phyloP scores from a whole-genome alignment of 2,329 filamentous ascomycete species.

The Phialophora macrospora region DNA sequence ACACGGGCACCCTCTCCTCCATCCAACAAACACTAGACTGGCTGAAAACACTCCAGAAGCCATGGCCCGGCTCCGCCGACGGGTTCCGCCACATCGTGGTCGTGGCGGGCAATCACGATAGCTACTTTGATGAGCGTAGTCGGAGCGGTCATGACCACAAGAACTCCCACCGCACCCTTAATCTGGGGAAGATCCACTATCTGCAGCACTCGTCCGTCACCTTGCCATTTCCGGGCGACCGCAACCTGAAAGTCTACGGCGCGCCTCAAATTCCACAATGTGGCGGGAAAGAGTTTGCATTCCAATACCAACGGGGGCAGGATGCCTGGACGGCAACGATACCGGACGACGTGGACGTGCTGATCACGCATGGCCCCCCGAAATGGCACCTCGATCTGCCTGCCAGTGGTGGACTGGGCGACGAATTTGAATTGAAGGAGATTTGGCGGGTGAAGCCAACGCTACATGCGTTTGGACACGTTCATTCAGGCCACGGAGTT shows the following conservation, averaged over 20 bases:
- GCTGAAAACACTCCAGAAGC: slow-evolving; percentile 64
- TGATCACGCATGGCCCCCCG: slow-evolving; percentile 82
- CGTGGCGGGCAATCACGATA: slow-evolving; percentile 87
- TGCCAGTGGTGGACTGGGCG: slow-evolving; percentile 67
- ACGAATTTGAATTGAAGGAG: slow-evolving; percentile 71
- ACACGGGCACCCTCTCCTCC: slow-evolving; percentile 70
- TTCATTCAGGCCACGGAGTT: slow-evolving; percentile 75
- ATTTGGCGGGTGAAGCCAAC: slow-evolving; percentile 74
- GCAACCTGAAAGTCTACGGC: slow-evolving; percentile 75
- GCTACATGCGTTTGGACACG: slow-evolving; percentile 83
- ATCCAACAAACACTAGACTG: slow-evolving; percentile 86
- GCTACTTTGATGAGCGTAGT: slow-evolving; percentile 74
- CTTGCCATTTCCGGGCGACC: slow-evolving; percentile 64
- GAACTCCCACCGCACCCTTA: slow-evolving; percentile 57
- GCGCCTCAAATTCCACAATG: slow-evolving; percentile 78
- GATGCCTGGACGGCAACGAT: slow-evolving; percentile 76
- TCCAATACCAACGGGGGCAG: slow-evolving; percentile 70
- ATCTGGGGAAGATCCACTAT: slow-evolving; percentile 74
- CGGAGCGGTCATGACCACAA: slow-evolving; percentile 61
- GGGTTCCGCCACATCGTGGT: slow-evolving; percentile 81
- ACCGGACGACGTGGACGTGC: slow-evolving; percentile 73
- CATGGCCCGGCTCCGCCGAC: slow-evolving; percentile 36
- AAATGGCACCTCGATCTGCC: slow-evolving; percentile 67
- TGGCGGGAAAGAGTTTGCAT: slow-evolving; percentile 73
- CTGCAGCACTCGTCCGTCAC: slow-evolving; percentile 71